These are phyloP conservation scores for Diaporthe sp. DNA, from an alignment of 2,329 filamentous ascomycete genomes.

Conservation along the genomic window DNA sequence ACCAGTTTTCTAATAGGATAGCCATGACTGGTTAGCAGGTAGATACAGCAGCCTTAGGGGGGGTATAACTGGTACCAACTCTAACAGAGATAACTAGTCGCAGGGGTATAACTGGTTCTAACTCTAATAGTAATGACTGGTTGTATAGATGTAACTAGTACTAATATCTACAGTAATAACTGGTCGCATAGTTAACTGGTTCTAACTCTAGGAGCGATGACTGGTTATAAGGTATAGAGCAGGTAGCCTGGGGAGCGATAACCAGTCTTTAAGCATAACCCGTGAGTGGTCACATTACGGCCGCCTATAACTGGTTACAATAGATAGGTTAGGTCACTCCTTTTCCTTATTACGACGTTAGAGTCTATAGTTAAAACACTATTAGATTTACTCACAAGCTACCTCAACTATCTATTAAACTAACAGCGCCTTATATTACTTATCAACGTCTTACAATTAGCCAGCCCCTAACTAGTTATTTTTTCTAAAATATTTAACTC, in stretches of 20 bases:
- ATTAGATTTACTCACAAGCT: not conserved
- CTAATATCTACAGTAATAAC: no score
- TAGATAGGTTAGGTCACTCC: not conserved
- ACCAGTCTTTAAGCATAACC: not conserved
- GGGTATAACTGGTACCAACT: no score
- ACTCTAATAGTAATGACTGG: no score
- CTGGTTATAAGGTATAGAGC: not conserved
- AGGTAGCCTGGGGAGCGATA: not conserved
- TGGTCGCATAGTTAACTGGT: no score
- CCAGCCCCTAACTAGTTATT: no score
- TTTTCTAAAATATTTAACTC: no score
- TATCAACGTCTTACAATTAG: not conserved
- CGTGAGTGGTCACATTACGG: no score
- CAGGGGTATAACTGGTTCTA: no score
- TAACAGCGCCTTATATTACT: not conserved
- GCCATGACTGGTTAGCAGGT: not conserved
- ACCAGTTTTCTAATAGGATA: not conserved
- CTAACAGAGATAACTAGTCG: no score
- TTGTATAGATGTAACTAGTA: no score
- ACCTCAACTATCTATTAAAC: not conserved
- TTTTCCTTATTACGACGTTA: not conserved
- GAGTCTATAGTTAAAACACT: not conserved
- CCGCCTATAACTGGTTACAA: not conserved
- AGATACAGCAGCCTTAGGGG: no score
- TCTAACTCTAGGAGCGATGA: no score